Evolutionary conservation across 495 filamentous ascomycete genomes (phyloP), one percentile per base, ranked within the genome.

Genomic region (Penicillium salamii): DNA sequence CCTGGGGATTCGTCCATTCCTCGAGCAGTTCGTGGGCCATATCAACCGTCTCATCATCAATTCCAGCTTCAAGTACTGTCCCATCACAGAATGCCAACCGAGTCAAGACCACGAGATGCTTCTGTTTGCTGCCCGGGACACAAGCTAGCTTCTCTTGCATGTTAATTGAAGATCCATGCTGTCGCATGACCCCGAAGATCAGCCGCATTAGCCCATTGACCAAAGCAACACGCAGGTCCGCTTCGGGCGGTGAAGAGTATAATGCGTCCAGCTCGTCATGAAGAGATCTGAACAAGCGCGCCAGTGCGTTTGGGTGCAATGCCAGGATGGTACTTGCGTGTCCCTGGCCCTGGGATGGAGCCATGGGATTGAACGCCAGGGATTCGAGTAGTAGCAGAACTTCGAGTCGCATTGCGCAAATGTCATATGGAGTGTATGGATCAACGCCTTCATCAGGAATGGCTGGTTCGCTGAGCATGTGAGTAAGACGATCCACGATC

Each of bases 11-110:
- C 19, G 87, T 74, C 55, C 77, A 77, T 43, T 78, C 75, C 55
- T 88, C 84, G 37, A 90, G 59, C 51, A 90, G 70, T 53, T 70
- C 65, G 55, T 84, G 80, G 42, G 86, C 86, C 63, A 74, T 78
- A 44, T 87, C 83, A 15, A 83, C 75, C 11, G 81, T 81, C 40
- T 84, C 83, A 42, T 86, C 80, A 17, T 84, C 79, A 43, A 90
- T 84, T 2, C 83, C 84, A 17, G 67, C 67, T 61, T 89, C 86
- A 12, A 87, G 62, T 36, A 83, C 70, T 5, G 75, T 54, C 3
- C 78, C 78, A 49, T 87, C 83, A 38, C 77, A 81, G 48, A 89
- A 88, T 1, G 86, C 86, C 24, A 89, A 58, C 9, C 86, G 69
- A 8, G 84, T 85, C 49, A 90, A 67, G 11, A 78, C 75, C 7